Evolutionary conservation across 2,329 filamentous ascomycete genomes (phyloP), one percentile per base, ranked within the genome.

Genomic region (Rhinocladiella mackenziei): DNA sequence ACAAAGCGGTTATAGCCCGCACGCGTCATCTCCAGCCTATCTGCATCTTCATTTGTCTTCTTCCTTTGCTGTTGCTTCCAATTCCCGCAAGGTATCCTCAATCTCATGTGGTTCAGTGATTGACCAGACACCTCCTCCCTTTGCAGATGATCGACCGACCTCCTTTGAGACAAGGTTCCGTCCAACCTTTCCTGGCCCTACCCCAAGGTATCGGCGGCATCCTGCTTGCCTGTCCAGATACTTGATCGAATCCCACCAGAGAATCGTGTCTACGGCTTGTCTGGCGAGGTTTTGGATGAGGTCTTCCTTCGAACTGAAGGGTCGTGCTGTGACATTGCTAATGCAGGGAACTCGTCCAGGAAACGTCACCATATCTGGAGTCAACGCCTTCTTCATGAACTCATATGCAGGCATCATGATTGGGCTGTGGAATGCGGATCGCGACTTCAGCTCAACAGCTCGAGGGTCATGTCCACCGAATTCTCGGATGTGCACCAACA

Each of bases 91-190:
- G 13, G 50, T 49, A 10, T 44, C 31, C 51, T 89, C 83, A 34
- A 88, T 77, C 63, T 87, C 84, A 43, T 74, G 76, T 6, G 89
- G 88, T 61, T 89, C 83, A 7, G 81, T 89, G 41, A 96, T 86
- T 3, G 84, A 89, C 89, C 89, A 95, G 0, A 96, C 89, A 2
- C 91, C 91, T 36, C 89, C 89, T 1, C 89, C 89, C 62, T 91
- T 94, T 36, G 91, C 78, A 11, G 77, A 70, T 43, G 92, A 86
- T 58, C 83, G 79, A 7, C 89, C 89, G 2, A 96, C 89, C 67
- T 96, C 91, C 34, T 96, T 96, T 9, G 89, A 89, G 1, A 97
- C 89, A 5, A 97, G 72, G 62, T 96, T 96, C 45, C 89, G 76
- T 1, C 91, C 91, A 2, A 97, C 91, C 63, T 94, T 94, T 4